These are phyloP conservation scores for Tricholoma bakamatsutake DNA, from an alignment of 768 basidiomycete species.

Conservation along the genomic window DNA sequence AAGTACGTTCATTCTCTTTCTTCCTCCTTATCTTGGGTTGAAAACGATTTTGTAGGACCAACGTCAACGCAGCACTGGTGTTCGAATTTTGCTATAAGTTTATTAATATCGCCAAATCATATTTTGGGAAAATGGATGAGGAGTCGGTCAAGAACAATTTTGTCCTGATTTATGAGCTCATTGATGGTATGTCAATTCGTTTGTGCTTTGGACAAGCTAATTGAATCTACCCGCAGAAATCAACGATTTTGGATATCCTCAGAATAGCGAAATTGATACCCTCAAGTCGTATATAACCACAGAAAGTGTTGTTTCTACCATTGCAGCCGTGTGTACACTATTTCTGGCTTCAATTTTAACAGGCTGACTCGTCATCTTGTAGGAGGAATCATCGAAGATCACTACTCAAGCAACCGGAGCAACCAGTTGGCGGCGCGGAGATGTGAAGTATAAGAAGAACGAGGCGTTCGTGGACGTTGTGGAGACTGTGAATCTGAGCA, in stretches of 20 bases:
- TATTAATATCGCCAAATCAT: slow-evolving; percentile 88
- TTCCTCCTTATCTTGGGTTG: not conserved
- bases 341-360: not conserved
- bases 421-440: slow-evolving; percentile 91
- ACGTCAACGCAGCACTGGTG: slow-evolving; percentile 95
- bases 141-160: slow-evolving; percentile 99
- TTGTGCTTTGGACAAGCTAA: not conserved
- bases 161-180: slow-evolving; percentile 94
- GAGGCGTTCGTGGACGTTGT: slow-evolving; percentile 99
- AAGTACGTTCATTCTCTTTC: slow-evolving; percentile 56
- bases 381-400: slow-evolving; percentile 98
- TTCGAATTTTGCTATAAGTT: slow-evolving; percentile 99
- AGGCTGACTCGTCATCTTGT: slow-evolving; percentile 7
- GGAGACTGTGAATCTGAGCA: slow-evolving; percentile 91
- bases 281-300: slow-evolving; percentile 98
- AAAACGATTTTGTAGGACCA: slow-evolving; percentile 52
- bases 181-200: slow-evolving; percentile 68
- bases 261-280: slow-evolving; percentile 98
- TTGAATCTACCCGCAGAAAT: slow-evolving; percentile 53
- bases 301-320: slow-evolving; percentile 86
- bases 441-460: slow-evolving; percentile 99
- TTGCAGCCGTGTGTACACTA: slow-evolving; percentile 59
- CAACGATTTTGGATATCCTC: slow-evolving; percentile 97
- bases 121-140: slow-evolving; percentile 98
- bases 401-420: slow-evolving; percentile 96